A percentile compares a stretch with the other conserved stretches of the same genome.
Evolutionary conservation across 768 basidiomycete genomes (phyloP).

Genomic region (Leccinum rimulosum): DNA sequence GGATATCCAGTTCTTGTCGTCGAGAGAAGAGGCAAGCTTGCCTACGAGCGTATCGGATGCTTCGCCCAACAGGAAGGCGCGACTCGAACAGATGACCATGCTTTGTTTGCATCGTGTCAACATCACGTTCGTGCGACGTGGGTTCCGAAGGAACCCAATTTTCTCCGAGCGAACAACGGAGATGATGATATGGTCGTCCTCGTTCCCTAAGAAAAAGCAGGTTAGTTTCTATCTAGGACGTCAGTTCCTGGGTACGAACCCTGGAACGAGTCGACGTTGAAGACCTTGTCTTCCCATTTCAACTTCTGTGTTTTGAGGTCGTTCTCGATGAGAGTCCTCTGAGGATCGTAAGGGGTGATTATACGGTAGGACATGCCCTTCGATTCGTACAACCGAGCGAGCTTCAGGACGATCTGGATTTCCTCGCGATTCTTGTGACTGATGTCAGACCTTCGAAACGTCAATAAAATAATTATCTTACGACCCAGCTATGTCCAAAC

Average conservation of each 20-base stretch:
- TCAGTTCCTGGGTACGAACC: constrained; percentile 41
- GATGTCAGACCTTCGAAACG: background rate
- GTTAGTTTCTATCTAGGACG: constrained; percentile 12
- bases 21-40: constrained; percentile 17
- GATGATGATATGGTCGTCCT: constrained; percentile 71
- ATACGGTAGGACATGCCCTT: constrained; percentile 52
- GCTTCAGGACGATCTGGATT: constrained; percentile 45
- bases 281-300: constrained; percentile 61
- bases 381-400: constrained; percentile 52
- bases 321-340: constrained; percentile 56
- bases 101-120: constrained; percentile 70
- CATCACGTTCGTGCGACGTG: constrained; percentile 82
- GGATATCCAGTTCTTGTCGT: constrained; percentile 16
- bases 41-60: constrained; percentile 26
- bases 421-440: constrained; percentile 57
- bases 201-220: constrained; percentile 56
- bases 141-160: constrained; percentile 65
- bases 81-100: constrained; percentile 70
- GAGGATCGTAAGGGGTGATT: constrained; percentile 79
- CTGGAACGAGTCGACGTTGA: constrained; percentile 82
- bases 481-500: constrained; percentile 36
- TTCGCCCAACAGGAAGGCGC: constrained; percentile 21
- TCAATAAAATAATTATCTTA: constrained; percentile 10
- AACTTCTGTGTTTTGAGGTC: constrained; percentile 48
- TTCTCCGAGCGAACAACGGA: constrained; percentile 61